Base-by-base conservation (phyloP, 371 early-diverging fungal species). In the Mortierella sp. region DNA sequence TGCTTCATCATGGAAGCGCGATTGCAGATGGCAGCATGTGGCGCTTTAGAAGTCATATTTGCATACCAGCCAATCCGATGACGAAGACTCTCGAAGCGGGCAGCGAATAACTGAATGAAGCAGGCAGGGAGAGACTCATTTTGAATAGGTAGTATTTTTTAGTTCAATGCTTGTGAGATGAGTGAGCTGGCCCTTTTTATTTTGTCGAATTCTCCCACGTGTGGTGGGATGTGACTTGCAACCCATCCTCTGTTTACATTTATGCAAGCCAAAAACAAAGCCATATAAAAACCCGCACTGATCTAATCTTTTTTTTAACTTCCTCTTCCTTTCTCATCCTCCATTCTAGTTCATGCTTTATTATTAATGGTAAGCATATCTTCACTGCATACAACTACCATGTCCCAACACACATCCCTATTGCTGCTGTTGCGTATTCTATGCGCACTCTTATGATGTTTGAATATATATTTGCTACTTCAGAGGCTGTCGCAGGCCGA, bases 381-480 rank as follows among this genome's bases (percentile, higher is more conserved):
- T 17, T 12, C 51, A 51, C 8, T 8, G 8, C 8, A 22, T 51
- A 17, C 7, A 28, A 7, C n/a, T n/a, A n/a, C n/a, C n/a, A n/a
- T n/a, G n/a, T 54, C 54, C 13, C 19, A 28, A 28, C 3, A 31
- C 1, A n/a, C 15, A n/a, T 26, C 49, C 47, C 35, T 42, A 6
- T 31, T 42, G 22, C 65, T 42, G 17, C 35, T 34, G 28, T 28
- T 54, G 28, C 28, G 23, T 54, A 23, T 37, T n/a, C 26, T 15
- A 22, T 53, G 53, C 13, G 28, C 28, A 53, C 64, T 59, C 28
- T 31, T 29, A 72, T 78, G 78, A 78, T 78, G 78, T 68, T 60
- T 72, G 61, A 68, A 66, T 66, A 69, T 66, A 76, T 78, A 78
- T 78, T 78, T 78, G 78, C 78, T 78, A 78, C 78, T 78, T 78